These are phyloP conservation scores for Leucocoprinus sp. DNA, from an alignment of 768 basidiomycete genomes.

Conservation along the genomic window DNA sequence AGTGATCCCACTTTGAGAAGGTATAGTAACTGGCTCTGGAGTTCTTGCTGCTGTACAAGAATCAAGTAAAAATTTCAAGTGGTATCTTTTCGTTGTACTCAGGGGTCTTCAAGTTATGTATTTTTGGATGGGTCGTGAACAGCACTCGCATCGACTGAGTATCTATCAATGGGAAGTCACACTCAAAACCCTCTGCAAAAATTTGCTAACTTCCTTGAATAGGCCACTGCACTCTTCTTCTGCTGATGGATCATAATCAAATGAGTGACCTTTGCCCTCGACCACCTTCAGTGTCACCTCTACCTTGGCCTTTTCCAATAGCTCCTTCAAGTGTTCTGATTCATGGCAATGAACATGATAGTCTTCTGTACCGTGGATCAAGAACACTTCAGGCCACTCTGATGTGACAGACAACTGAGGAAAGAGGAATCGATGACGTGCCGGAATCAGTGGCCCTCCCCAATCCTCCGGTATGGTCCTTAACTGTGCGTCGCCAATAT, in stretches of 20 bases:
- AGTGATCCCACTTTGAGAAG: too few relatives aligned
- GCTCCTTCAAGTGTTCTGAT: conserved; percentile 25
- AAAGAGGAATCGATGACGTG: conserved; percentile 28
- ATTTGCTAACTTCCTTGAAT: conserved; percentile 10
- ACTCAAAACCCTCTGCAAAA: neutral
- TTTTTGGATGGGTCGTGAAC: too few relatives aligned
- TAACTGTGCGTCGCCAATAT: neutral
- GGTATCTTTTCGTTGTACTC: too few relatives aligned
- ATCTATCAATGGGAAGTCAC: neutral
- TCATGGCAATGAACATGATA: conserved; percentile 36
- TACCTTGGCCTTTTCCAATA: conserved; percentile 26
- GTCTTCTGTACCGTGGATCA: conserved; percentile 42
- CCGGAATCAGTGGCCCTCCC: conserved; percentile 19
- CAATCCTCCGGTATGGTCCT: conserved; percentile 4
- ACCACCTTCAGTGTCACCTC: conserved; percentile 17
- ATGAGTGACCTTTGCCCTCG: conserved; percentile 39
- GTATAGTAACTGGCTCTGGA: too few relatives aligned
- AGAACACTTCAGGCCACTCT: conserved; percentile 37
- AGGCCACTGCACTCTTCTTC: conserved; percentile 21
- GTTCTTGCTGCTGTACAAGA: too few relatives aligned
- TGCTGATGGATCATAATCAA: conserved; percentile 40
- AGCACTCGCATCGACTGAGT: neutral
- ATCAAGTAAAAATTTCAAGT: too few relatives aligned
- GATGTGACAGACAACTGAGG: conserved; percentile 32
- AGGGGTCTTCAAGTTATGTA: too few relatives aligned